Evolutionary conservation across 169 alveolate genomes (phyloP).

Genomic region (Cryptosporidium xiaoi): DNA sequence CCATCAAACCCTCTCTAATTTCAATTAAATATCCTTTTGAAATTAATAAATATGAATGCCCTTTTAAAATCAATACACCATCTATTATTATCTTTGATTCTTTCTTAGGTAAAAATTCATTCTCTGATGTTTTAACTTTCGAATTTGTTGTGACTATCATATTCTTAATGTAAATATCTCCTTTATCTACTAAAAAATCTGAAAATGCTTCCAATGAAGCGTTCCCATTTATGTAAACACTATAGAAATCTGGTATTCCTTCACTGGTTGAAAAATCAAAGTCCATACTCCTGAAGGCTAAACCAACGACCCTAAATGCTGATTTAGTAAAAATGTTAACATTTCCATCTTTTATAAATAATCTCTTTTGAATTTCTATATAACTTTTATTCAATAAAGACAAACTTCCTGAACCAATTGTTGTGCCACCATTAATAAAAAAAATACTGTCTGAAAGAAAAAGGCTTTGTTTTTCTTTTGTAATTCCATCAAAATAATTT

Average conservation of each 20-base stretch:
- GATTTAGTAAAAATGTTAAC: constrained; percentile 36
- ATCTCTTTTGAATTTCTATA: constrained; percentile 11
- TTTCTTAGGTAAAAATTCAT: neutral
- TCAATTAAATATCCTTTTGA: constrained; percentile 21
- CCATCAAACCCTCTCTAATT: constrained; percentile 34
- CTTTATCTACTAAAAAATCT: constrained; percentile 3
- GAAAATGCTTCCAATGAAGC: constrained; percentile 40
- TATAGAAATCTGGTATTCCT: neutral
- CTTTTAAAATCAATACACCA: constrained; percentile 41
- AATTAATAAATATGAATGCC: constrained; percentile 42
- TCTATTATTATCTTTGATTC: constrained; percentile 7
- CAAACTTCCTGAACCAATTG: constrained; percentile 22
- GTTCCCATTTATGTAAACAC: constrained; percentile 38
- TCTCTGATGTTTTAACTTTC: constrained; percentile 1
- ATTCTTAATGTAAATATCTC: constrained; percentile 1
- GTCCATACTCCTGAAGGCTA: neutral
- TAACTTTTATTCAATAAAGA: constrained; percentile 44
- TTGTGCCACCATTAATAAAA: constrained; percentile 15
- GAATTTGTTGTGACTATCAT: constrained; percentile 25
- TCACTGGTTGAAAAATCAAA: neutral
- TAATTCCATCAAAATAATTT: neutral
- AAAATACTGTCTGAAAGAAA: constrained; percentile 25
- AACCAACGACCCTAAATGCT: constrained; percentile 1
- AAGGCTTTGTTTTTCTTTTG: constrained; percentile 13
- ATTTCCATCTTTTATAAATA: constrained; percentile 23